These are phyloP conservation scores for Sicyos edulis DNA, from an alignment of 306 rosid genomes.

Conservation along the genomic window DNA sequence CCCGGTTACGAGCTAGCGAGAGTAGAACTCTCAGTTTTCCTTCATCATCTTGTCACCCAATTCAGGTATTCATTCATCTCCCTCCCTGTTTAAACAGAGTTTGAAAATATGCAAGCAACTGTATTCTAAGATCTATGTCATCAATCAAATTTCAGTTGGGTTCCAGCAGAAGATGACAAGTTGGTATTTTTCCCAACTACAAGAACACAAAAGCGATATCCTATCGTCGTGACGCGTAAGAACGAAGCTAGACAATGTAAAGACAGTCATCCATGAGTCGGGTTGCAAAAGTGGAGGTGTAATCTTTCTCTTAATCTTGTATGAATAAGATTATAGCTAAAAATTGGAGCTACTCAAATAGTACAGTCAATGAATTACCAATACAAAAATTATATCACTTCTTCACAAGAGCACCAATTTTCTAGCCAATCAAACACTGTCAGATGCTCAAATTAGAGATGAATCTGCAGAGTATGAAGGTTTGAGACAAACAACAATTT, in stretches of 20 bases:
- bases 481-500: slow-evolving; percentile 1
- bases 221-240: slow-evolving; percentile 54
- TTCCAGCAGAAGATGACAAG: slow-evolving; percentile 87
- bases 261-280: not conserved
- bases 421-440: slow-evolving; percentile 2
- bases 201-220: slow-evolving; percentile 84
- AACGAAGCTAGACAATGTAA: not conserved
- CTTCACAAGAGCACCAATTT: slow-evolving; percentile 9
- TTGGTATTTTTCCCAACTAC: slow-evolving; percentile 93
- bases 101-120: not conserved
- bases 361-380: slow-evolving; percentile 9
- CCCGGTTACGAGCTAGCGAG: slow-evolving; percentile 94
- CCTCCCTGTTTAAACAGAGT: no score
- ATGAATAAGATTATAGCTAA: slow-evolving; percentile 20
- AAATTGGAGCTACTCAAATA: slow-evolving; percentile 11
- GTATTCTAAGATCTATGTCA: not conserved
- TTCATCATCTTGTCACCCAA: slow-evolving; percentile 70
- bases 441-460: slow-evolving; percentile 1
- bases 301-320: slow-evolving; percentile 12
- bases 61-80: slow-evolving; percentile 43
- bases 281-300: not conserved
- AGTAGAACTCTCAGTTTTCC: slow-evolving; percentile 83
- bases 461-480: not conserved
- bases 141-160: slow-evolving; percentile 52
- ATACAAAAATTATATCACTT: slow-evolving; percentile 3